A percentile compares a stretch with the other conserved stretches of the same genome.
Conservation (phyloP, 2,329 filamentous ascomycete genomes). For the Diaporthe sp. region DNA sequence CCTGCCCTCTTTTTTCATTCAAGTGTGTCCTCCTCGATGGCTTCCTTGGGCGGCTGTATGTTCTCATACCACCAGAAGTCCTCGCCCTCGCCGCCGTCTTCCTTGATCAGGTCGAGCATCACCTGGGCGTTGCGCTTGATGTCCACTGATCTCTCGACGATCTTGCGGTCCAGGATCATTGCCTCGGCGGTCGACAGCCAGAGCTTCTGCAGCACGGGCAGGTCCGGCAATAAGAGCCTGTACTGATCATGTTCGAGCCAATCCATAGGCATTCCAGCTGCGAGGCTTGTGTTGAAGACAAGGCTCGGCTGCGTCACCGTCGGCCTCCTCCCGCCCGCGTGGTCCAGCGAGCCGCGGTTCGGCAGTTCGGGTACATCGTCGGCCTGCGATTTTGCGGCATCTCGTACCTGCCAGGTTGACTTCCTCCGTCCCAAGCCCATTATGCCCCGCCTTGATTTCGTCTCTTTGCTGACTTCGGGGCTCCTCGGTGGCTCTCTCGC, state of each 20-base stretch:
- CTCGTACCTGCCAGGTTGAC: slow-evolving; percentile 52
- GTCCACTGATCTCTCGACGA: slow-evolving; percentile 67
- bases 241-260: slow-evolving; percentile 62
- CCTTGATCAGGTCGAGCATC: slow-evolving; percentile 72
- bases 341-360: slow-evolving; percentile 31
- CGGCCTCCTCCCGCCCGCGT: slow-evolving; percentile 34
- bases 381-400: slow-evolving; percentile 39
- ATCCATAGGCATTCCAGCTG: slow-evolving; percentile 72
- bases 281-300: slow-evolving; percentile 68
- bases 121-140: slow-evolving; percentile 73
- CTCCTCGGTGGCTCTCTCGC: slow-evolving; percentile 36
- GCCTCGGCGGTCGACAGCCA: slow-evolving; percentile 73
- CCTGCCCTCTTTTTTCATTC: slow-evolving; percentile 43
- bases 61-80: slow-evolving; percentile 73
- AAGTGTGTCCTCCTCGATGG: slow-evolving; percentile 62
- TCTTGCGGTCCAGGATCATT: slow-evolving; percentile 67
- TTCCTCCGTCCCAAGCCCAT: slow-evolving; percentile 69
- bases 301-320: slow-evolving; percentile 48
- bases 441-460: slow-evolving; percentile 64
- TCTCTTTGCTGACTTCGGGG: slow-evolving; percentile 54
- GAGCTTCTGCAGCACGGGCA: slow-evolving; percentile 68
- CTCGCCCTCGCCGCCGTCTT: slow-evolving; percentile 67
- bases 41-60: slow-evolving; percentile 60
- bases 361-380: slow-evolving; percentile 28
- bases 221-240: slow-evolving; percentile 61